Evolutionary conservation across 352 stramenopile species (phyloP), one percentile per base, ranked within the genome.

Genomic region (Globisporangium abappressorium): DNA sequence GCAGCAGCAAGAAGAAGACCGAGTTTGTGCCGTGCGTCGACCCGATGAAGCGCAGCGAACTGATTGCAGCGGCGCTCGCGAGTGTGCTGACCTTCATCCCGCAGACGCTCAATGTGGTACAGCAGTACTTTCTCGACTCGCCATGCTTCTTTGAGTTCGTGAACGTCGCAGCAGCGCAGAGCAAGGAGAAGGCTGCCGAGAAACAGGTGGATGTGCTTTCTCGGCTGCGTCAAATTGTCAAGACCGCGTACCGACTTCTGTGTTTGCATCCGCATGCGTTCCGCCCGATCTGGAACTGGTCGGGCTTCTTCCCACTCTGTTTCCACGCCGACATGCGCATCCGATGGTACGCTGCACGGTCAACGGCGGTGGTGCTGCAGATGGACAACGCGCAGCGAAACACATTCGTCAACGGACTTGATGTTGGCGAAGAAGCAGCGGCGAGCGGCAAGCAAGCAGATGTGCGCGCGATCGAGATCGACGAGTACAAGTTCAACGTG

Each of bases 141-240:
- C 81, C 77, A 14, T 93, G 86, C 68, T 96, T 94, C 72, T 93
- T 96, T 64, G 68, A 90, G 65, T 91, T 82, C 53, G 76, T 80
- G 8, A 82, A 79, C 66, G 71, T 92, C 12, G 76, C 73, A 12
- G 69, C 71, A 18, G 34, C 71, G 57, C 80, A 85, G 64, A 56
- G 59, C 59, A 78, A 80, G 51, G 60, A 78, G 43, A 71, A 84
- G 34, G 64, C 49, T n/a, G 64, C 74, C 3, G 60, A 81, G 28
- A 73, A 70, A 22, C 22, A 74, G 7, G 60, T 59, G 6, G 64
- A 78, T 18, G 73, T 72, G 33, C 36, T 71, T 7, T 60, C 64
- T 9, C 83, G 89, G 8, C 63, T 94, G 58, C 73, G 73, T 18
- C 68, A 75, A 28, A 91, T 93, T 57, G 80, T 86, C 18, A 72